Conservation (phyloP, 2,329 filamentous ascomycete genomes). For the Colletotrichum orbiculare region DNA sequence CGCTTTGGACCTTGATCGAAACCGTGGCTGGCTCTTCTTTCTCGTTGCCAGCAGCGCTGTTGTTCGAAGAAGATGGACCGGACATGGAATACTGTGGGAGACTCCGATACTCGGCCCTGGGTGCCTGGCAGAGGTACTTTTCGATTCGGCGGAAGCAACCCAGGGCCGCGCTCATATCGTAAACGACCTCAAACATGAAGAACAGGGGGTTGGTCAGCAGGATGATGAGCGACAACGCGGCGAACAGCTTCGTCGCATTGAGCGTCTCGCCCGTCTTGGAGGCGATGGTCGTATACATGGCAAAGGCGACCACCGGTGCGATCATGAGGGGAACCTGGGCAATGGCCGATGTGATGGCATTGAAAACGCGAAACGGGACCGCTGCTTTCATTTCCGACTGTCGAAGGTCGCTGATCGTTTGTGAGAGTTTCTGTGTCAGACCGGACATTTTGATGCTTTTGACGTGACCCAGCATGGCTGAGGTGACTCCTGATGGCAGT, state of each 20-base stretch:
- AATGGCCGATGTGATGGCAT: conserved; percentile 48
- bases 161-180: conserved; percentile 38
- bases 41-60: background rate
- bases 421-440: conserved; percentile 52
- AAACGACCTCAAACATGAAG: conserved; percentile 47
- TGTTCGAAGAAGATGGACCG: conserved; percentile 1
- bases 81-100: background rate
- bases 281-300: conserved; percentile 22
- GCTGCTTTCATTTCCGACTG: conserved; percentile 40
- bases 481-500: conserved; percentile 52
- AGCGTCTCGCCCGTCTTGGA: conserved; percentile 21
- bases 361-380: conserved; percentile 45
- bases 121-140: conserved; percentile 40
- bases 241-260: conserved; percentile 36
- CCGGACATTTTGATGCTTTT: conserved; percentile 64
- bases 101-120: conserved; percentile 42
- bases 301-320: conserved; percentile 35
- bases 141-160: conserved; percentile 43
- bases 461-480: conserved; percentile 59
- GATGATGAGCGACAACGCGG: conserved; percentile 39
- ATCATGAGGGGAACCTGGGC: conserved; percentile 43
- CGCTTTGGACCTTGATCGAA: conserved; percentile 38
- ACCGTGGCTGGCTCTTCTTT: background rate
- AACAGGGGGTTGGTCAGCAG: conserved; percentile 46
- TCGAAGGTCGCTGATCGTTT: conserved; percentile 38